Evolutionary conservation across 306 rosid species (phyloP).

Genomic region (Vicia villosa): DNA sequence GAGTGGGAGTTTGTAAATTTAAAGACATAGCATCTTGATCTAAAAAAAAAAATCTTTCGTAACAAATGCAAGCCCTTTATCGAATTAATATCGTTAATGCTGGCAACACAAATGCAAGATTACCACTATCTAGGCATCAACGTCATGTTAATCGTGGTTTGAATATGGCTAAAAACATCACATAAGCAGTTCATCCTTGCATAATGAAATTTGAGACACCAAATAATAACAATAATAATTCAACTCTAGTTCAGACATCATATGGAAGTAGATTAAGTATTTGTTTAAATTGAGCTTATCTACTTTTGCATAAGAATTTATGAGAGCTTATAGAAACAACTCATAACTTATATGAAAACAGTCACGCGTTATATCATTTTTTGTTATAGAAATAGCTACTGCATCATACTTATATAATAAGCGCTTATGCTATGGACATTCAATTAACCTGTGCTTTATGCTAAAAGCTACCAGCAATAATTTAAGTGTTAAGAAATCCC

Average conservation of each 20-base stretch:
- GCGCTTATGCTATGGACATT: not conserved
- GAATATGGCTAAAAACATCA: constrained; percentile 3
- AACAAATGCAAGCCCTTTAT: constrained; percentile 14
- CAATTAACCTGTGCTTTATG: not conserved
- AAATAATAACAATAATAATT: not conserved
- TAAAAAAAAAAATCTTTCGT: not conserved
- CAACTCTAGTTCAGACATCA: not conserved
- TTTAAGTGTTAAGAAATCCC: too few species aligned
- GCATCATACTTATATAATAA: not conserved
- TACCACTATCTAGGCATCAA: not conserved
- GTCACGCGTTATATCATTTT: not conserved
- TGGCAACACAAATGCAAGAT: constrained; percentile 1
- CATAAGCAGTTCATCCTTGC: constrained; percentile 10
- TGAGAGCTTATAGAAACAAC: not conserved
- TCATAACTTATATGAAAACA: not conserved
- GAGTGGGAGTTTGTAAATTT: not conserved
- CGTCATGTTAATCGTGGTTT: not conserved
- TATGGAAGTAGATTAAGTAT: not conserved
- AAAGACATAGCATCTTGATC: constrained; percentile 2
- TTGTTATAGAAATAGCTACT: not conserved
- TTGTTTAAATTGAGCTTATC: not conserved
- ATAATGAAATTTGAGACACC: not conserved
- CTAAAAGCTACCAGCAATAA: not conserved
- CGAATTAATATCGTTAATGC: not conserved
- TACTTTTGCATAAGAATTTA: not conserved